Percentiles rank a stretch among this genome's conserved stretches.
Conservation (phyloP, 2,329 filamentous ascomycete species). For the Colletotrichum ledebouriae region DNA sequence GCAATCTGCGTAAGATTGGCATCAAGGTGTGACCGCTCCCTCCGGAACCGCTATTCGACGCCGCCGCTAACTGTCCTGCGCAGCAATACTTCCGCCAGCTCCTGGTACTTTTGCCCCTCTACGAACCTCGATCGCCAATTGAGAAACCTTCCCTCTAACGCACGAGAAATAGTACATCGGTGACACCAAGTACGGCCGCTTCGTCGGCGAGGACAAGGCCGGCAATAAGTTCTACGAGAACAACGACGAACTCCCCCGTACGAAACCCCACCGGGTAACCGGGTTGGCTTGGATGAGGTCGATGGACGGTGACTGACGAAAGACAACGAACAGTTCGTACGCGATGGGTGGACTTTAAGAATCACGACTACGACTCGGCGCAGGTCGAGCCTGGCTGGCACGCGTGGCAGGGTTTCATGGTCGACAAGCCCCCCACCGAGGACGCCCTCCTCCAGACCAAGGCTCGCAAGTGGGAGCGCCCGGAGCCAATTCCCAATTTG, state of each 20-base stretch:
- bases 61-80: slow-evolving; percentile 41
- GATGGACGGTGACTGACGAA: slow-evolving; percentile 37
- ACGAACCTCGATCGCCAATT: slow-evolving; percentile 41
- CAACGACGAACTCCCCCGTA: slow-evolving; percentile 90
- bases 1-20: slow-evolving; percentile 89
- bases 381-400: slow-evolving; percentile 98
- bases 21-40: slow-evolving; percentile 74
- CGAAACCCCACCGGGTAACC: slow-evolving; percentile 33
- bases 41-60: slow-evolving; percentile 21
- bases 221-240: slow-evolving; percentile 99
- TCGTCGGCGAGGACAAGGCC: slow-evolving; percentile 87
- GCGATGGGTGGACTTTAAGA: slow-evolving; percentile 97
- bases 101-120: slow-evolving; percentile 75
- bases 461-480: slow-evolving; percentile 81
- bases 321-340: slow-evolving; percentile 78
- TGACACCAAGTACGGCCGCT: slow-evolving; percentile 93
- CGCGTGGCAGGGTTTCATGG: slow-evolving; percentile 94
- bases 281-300: neutral
- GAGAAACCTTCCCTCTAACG: slow-evolving; percentile 37
- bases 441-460: slow-evolving; percentile 79
- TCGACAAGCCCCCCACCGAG: slow-evolving; percentile 85
- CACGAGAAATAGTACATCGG: slow-evolving; percentile 68
- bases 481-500: slow-evolving; percentile 77
- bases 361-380: slow-evolving; percentile 83
- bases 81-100: slow-evolving; percentile 94